phyloP scores from a whole-genome alignment of 2,329 filamentous ascomycete genomes.

The Claviceps humidiphila region DNA sequence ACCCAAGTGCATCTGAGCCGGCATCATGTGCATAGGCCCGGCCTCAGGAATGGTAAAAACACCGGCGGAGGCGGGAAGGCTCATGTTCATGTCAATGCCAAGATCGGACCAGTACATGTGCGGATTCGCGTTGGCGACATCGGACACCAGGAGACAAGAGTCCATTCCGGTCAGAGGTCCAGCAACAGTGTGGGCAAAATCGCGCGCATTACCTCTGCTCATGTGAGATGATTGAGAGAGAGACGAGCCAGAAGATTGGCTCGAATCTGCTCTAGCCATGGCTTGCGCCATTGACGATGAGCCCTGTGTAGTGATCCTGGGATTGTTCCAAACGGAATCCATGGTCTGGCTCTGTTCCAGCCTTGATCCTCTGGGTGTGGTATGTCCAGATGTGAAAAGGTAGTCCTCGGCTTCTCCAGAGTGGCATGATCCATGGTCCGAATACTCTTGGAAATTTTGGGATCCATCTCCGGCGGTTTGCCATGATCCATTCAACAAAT shows the following conservation, averaged over 20 bases:
- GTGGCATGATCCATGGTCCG: slow-evolving; percentile 35
- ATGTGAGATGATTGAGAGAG: slow-evolving; percentile 37
- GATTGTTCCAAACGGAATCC: slow-evolving; percentile 36
- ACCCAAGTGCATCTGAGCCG: slow-evolving; percentile 40
- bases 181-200: slow-evolving; percentile 24
- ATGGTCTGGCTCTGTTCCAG: slow-evolving; percentile 32
- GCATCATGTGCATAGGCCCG: slow-evolving; percentile 39
- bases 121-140: slow-evolving; percentile 31
- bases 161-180: slow-evolving; percentile 33
- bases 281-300: slow-evolving; percentile 21
- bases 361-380: slow-evolving; percentile 35
- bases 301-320: slow-evolving; percentile 20
- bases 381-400: slow-evolving; percentile 40
- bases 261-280: slow-evolving; percentile 27
- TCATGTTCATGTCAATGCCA: slow-evolving; percentile 29
- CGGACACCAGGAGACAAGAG: slow-evolving; percentile 36
- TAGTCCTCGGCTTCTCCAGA: slow-evolving; percentile 42
- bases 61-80: slow-evolving; percentile 23
- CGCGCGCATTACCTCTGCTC: slow-evolving; percentile 36
- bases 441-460: slow-evolving; percentile 45
- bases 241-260: slow-evolving; percentile 28
- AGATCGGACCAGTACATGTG: slow-evolving; percentile 39
- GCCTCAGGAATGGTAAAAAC: slow-evolving; percentile 29
- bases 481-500: slow-evolving; percentile 43
- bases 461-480: slow-evolving; percentile 42